Evolutionary conservation across 108 stramenopile species (phyloP), one percentile per base, ranked within the genome.

Genomic region (Cyclotella kingstonii): DNA sequence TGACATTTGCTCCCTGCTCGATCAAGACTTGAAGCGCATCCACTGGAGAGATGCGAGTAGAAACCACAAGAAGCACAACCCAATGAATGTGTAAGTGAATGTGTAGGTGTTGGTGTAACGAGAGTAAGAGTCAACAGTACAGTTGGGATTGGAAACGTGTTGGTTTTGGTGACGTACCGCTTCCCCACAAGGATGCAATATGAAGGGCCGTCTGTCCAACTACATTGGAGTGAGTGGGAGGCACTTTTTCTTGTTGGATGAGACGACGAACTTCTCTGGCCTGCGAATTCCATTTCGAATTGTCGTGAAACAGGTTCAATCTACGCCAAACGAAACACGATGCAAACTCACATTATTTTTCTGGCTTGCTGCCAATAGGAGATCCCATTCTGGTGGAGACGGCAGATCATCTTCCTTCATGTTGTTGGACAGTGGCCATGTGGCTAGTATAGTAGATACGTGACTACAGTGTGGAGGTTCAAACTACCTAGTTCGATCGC

Each of bases 151-250:
- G 14, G 25, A 12, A 38, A 10, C 30, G 36, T 63, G 25, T 17
- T n/a, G 17, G 38, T 12, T 36, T 38, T 30, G 11, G 4, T n/a
- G 23, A 45, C 70, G 42, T 36, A 77, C 70, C 70, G 38, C 77
- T 72, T 14, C 84, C 82, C 89, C 89, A 90, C 29, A 84, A 66
- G 10, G 84, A 67, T 11, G 85, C 81, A 54, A 90, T 71, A 51
- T 90, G 89, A 21, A 90, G 60, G 2, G 82, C 85, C 30, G 89
- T 81, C 67, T 85, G 89, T 12, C 83, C 78, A 5, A 84, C 75
- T 14, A 55, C 68, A 65, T 85, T 90, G 58, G 84, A 33, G 56
- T 90, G 89, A 47, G 74, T 66, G 1, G 70, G 39, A 11, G 69
- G 39, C 0, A 81, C 72, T 22, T 78, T 78, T 21, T 78, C 66